Percentiles rank a stretch among this genome's conserved stretches.
Evolutionary conservation across 768 basidiomycete species (phyloP).

Genomic region (Tephrocybe rancida): DNA sequence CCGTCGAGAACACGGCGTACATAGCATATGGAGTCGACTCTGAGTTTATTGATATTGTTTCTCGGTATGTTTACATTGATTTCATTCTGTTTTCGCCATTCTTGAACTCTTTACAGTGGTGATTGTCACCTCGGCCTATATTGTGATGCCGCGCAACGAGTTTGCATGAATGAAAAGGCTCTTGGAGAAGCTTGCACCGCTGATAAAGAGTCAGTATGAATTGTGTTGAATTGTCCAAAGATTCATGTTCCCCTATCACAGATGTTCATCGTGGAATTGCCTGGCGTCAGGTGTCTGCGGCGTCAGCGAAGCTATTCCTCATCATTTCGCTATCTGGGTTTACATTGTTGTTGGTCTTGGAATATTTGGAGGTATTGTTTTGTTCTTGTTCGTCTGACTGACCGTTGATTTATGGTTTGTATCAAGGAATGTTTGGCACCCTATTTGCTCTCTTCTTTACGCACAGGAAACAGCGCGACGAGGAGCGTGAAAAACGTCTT

Average conservation of each 20-base stretch:
- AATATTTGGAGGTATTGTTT: conserved; percentile 67
- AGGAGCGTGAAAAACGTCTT: conserved; percentile 79
- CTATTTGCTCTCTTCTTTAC: conserved; percentile 68
- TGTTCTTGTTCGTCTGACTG: not conserved
- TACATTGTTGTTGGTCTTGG: conserved; percentile 72
- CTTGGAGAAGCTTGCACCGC: conserved; percentile 60
- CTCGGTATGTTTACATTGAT: conserved; percentile 51
- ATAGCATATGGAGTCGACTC: conserved; percentile 61
- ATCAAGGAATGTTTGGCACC: conserved; percentile 72
- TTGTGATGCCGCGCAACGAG: conserved; percentile 63
- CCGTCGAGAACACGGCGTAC: conserved; percentile 80
- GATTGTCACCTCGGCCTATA: conserved; percentile 77
- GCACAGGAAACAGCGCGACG: conserved; percentile 71
- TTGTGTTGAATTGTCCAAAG: not conserved
- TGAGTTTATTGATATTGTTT: conserved; percentile 79
- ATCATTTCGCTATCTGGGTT: conserved; percentile 66
- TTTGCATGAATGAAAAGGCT: conserved; percentile 61
- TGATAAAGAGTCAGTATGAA: conserved; percentile 46
- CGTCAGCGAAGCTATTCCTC: conserved; percentile 55
- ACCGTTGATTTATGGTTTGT: not conserved
- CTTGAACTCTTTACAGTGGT: conserved; percentile 41
- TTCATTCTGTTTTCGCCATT: not conserved
- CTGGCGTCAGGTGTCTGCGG: conserved; percentile 63
- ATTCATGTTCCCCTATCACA: conserved; percentile 25
- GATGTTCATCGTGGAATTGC: conserved; percentile 82